Conservation (phyloP, 2,329 filamentous ascomycete genomes). For the Xenoacremonium recifei region DNA sequence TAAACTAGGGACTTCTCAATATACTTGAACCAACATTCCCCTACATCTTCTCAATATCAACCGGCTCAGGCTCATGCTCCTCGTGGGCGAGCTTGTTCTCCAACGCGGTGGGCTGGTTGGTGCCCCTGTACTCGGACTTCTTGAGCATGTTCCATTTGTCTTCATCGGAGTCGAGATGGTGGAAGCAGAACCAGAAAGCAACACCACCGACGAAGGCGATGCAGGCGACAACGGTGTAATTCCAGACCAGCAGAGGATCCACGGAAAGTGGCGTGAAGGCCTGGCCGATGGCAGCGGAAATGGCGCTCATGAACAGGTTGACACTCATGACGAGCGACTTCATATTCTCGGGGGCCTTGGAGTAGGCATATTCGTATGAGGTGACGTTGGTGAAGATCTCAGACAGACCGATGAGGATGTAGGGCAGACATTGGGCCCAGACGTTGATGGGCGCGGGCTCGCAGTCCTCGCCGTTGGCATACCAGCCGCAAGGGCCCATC, state of each 20-base stretch:
- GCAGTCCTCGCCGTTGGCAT: slow-evolving; percentile 47
- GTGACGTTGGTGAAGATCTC: slow-evolving; percentile 56
- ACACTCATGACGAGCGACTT: slow-evolving; percentile 71
- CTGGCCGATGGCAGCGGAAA: slow-evolving; percentile 69
- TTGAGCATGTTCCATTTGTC: slow-evolving; percentile 65
- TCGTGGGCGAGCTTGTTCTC: slow-evolving; percentile 25
- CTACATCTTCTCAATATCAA: slow-evolving; percentile 16
- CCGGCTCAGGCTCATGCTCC: slow-evolving; percentile 15
- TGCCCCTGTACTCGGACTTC: slow-evolving; percentile 42
- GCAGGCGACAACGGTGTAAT: slow-evolving; percentile 64
- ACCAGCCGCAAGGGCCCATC: slow-evolving; percentile 56
- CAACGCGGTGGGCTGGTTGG: slow-evolving; percentile 36
- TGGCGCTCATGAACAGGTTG: slow-evolving; percentile 68
- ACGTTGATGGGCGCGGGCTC: slow-evolving; percentile 63
- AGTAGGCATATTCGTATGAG: slow-evolving; percentile 73
- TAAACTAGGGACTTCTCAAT: background rate
- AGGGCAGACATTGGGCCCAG: slow-evolving; percentile 54
- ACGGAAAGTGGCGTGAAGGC: slow-evolving; percentile 60
- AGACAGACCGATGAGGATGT: slow-evolving; percentile 50
- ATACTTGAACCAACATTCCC: background rate
- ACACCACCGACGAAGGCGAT: slow-evolving; percentile 61
- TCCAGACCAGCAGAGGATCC: slow-evolving; percentile 69
- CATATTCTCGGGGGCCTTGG: slow-evolving; percentile 79
- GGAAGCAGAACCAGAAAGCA: slow-evolving; percentile 68
- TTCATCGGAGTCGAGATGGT: slow-evolving; percentile 63